These are phyloP conservation scores for Phytophthora nicotianae DNA, from an alignment of 352 stramenopile species.

Conservation along the genomic window DNA sequence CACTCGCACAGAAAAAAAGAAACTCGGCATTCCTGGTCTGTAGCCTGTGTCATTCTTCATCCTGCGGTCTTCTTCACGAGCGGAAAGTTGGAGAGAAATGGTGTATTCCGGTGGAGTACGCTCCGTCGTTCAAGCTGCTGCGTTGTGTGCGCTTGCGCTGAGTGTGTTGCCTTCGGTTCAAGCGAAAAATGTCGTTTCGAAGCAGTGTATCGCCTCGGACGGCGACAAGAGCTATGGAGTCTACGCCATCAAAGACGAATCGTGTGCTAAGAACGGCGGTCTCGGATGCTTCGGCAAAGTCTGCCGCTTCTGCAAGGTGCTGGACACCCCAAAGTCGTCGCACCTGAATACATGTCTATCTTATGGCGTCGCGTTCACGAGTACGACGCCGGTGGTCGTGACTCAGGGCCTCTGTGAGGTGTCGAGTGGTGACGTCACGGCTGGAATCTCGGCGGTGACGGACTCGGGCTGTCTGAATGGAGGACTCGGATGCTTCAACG, in stretches of 20 bases:
- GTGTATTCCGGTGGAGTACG: conserved; percentile 21
- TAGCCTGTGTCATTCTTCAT: conserved; percentile 32
- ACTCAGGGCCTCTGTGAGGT: conserved; percentile 16
- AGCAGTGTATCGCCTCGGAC: conserved; percentile 23
- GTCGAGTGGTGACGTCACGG: conserved; percentile 24
- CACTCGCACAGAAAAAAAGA: no score
- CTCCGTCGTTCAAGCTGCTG: conserved; percentile 18
- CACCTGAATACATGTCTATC: conserved; percentile 33
- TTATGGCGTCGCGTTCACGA: conserved; percentile 27
- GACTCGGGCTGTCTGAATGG: conserved; percentile 33
- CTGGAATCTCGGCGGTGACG: conserved; percentile 34
- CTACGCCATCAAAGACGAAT: conserved; percentile 32
- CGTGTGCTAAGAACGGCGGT: conserved; percentile 34
- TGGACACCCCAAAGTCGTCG: conserved; percentile 39
- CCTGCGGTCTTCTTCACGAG: conserved; percentile 16
- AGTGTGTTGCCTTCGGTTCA: conserved; percentile 8
- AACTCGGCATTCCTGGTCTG: no score
- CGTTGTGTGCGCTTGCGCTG: conserved; percentile 14
- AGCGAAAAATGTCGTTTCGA: conserved; percentile 12
- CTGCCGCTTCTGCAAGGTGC: conserved; percentile 47
- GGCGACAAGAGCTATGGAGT: conserved; percentile 40
- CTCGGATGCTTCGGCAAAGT: conserved; percentile 41
- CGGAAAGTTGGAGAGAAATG: conserved; percentile 9
- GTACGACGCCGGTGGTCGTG: conserved; percentile 4
- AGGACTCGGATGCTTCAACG: conserved; percentile 44